A percentile compares a stretch with the other conserved stretches of the same genome.
These are phyloP conservation scores for Tulasnella sp. DNA, from an alignment of 768 basidiomycete genomes.

Conservation along the genomic window DNA sequence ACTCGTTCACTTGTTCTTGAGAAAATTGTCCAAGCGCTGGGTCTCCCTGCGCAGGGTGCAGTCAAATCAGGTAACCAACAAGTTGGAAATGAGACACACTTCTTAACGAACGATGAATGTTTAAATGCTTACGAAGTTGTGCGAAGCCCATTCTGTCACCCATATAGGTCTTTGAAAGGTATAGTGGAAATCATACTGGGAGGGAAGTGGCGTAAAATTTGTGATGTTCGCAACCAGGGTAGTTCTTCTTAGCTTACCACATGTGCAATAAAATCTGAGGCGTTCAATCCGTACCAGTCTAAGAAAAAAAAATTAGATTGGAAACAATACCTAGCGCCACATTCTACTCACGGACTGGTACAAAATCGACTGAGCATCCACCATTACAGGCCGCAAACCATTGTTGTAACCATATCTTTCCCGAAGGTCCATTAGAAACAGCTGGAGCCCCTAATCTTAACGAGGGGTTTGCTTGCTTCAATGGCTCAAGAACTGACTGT, in stretches of 20 bases:
- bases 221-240: not conserved
- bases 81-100: conserved; percentile 2
- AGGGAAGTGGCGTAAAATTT: not conserved
- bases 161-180: conserved; percentile 43
- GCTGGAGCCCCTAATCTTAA: conserved; percentile 43
- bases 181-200: conserved; percentile 33
- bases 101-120: too few relatives aligned
- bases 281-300: conserved; percentile 45
- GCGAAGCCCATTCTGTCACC: conserved; percentile 51
- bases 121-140: conserved; percentile 18
- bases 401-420: conserved; percentile 42
- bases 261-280: conserved; percentile 40
- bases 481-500: conserved; percentile 27
- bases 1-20: conserved; percentile 31
- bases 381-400: conserved; percentile 39
- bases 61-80: conserved; percentile 15
- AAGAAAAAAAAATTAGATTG: not conserved
- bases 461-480: conserved; percentile 28
- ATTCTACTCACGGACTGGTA: conserved; percentile 36
- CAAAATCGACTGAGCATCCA: conserved; percentile 43
- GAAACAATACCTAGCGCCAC: not conserved
- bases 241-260: conserved; percentile 18
- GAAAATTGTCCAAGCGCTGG: conserved; percentile 31
- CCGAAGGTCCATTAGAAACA: conserved; percentile 38
- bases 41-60: conserved; percentile 13